Base-by-base conservation (phyloP, 2,329 filamentous ascomycete genomes). In the Ceratocystis harringtonii region DNA sequence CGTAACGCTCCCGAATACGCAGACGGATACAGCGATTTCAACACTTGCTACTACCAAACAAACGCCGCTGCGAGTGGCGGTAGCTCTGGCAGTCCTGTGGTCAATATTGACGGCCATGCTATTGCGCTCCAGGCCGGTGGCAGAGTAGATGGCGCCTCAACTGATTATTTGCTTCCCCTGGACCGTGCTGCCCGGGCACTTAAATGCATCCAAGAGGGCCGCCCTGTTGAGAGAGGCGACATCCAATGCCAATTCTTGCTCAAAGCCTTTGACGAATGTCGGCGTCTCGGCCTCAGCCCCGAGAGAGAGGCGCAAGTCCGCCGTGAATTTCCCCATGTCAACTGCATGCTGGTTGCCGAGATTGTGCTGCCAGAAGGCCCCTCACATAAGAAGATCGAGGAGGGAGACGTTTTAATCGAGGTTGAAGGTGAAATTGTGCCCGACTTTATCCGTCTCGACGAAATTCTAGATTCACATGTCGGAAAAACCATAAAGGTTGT, bases 21-120 rank as follows among this genome's bases (percentile, higher is more conserved):
- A 65, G 94, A 97, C 69, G 94, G 94, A 32, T 99, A 99, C 75
- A 94, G 92, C 75, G 94, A 99, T 74, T 99, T 99, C 83, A 99
- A 88, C 74, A 87, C 83, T 62, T 86, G 95, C 74, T 99, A 99
- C 79, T 97, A 97, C 71, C 94, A 99, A 77, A 94, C 95, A 69
- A 95, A 95, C 15, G 95, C 94, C 2, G 92, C 94, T 3, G 95
- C 94, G 2, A 97, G 92, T 74, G 94, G 94, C 70, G 94, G 94
- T 70, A 96, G 90, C 78, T 99, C 94, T n/a, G 94, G 94, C 68
- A 95, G 89, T 84, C 94, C 94, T 0, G 94, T 99, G 0, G 92
- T 99, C 68, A 95, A 96, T 75, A 88, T 96, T 68, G 90, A 96
- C 74, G 94, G 94, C 10, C 88, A 86, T 72, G 94, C 92, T 4